Conservation (phyloP, 2,329 filamentous ascomycete genomes). For the Colletotrichum chrysophilum region DNA sequence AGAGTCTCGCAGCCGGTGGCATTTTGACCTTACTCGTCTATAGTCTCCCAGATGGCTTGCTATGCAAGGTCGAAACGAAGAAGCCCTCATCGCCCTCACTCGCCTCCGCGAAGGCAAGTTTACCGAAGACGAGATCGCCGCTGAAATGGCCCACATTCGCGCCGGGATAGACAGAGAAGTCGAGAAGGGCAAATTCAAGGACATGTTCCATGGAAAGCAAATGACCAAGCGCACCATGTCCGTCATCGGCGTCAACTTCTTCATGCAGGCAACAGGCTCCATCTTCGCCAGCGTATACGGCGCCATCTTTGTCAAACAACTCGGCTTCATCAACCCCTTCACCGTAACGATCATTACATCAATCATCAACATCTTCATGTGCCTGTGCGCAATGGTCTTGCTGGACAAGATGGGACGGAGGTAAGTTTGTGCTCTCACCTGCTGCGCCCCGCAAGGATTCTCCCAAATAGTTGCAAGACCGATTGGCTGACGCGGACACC, state of each 20-base stretch:
- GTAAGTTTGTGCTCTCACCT: background rate
- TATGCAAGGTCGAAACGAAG: conserved; percentile 28
- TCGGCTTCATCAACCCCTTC: conserved; percentile 33
- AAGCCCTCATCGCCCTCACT: conserved; percentile 29
- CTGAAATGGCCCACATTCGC: conserved; percentile 19
- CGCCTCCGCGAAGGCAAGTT: conserved; percentile 28
- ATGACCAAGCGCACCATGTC: conserved; percentile 28
- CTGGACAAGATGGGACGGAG: conserved; percentile 25
- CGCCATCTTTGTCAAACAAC: conserved; percentile 31
- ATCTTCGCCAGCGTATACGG: conserved; percentile 34
- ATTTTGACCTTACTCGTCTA: conserved; percentile 8
- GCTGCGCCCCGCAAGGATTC: background rate
- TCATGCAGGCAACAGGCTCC: conserved; percentile 34
- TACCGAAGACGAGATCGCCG: conserved; percentile 27
- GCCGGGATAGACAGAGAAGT: conserved; percentile 33
- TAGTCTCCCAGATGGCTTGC: conserved; percentile 34
- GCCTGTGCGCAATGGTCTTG: conserved; percentile 20
- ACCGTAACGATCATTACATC: conserved; percentile 24
- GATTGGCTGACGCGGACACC: conserved; percentile 1
- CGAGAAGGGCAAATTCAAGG: conserved; percentile 39
- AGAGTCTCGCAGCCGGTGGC: background rate
- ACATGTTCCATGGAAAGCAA: conserved; percentile 28
- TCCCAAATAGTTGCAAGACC: background rate
- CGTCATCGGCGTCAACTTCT: conserved; percentile 31
- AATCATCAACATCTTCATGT: conserved; percentile 22